Evolutionary conservation across 306 rosid species (phyloP).

Genomic region (Betula pendula): DNA sequence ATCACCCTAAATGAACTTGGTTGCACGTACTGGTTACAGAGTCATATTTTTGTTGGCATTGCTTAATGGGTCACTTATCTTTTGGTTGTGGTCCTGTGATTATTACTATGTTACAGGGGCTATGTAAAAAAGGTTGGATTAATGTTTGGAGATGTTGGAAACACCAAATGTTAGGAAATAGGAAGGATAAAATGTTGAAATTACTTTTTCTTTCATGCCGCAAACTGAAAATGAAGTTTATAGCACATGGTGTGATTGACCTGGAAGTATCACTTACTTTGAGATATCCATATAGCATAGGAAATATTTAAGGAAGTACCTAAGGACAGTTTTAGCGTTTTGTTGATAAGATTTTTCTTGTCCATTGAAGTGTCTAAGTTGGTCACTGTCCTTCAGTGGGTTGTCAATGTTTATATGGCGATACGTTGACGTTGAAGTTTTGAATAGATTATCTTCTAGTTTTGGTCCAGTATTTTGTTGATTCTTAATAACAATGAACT

Average conservation of each 20-base stretch:
- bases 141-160: background rate
- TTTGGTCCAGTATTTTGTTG: background rate
- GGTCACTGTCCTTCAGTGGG: background rate
- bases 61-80: background rate
- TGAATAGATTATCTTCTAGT: background rate
- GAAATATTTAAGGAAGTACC: background rate
- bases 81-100: background rate
- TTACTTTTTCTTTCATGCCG: background rate
- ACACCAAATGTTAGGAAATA: background rate
- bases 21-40: background rate
- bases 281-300: too few species aligned
- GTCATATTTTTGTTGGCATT: background rate
- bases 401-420: too few species aligned
- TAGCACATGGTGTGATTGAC: too few species aligned
- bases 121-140: background rate
- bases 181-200: background rate
- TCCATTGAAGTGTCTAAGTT: background rate
- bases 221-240: background rate
- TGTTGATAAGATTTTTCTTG: background rate
- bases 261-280: too few species aligned
- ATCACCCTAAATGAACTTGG: background rate
- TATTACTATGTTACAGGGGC: background rate
- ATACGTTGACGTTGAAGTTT: background rate
- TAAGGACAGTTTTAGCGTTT: background rate
- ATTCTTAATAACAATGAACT: background rate